Evolutionary conservation across 257 asterid genomes (phyloP).

Genomic region (Lithospermum erythrorhizon): DNA sequence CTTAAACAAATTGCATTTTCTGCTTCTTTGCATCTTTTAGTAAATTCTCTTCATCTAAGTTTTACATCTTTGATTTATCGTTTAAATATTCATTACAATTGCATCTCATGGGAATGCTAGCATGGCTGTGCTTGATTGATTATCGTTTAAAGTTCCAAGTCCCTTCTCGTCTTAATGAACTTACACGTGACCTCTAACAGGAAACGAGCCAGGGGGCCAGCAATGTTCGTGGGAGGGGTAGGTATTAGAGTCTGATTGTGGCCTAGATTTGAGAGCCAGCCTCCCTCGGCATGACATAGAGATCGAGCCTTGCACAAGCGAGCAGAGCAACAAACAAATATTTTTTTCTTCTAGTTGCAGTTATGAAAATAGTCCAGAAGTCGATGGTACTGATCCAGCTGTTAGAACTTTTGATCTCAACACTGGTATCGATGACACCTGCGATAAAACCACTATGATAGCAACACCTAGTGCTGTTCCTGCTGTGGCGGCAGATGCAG

Average conservation of each 20-base stretch:
- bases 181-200: background rate
- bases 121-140: background rate
- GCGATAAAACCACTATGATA: conserved; percentile 25
- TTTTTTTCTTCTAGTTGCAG: conserved; percentile 29
- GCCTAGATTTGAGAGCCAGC: conserved; percentile 39
- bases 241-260: conserved; percentile 69
- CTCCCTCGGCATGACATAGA: conserved; percentile 34
- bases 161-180: background rate
- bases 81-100: no score
- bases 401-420: conserved; percentile 37
- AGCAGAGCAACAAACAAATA: conserved; percentile 24
- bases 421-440: conserved; percentile 31
- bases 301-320: conserved; percentile 22
- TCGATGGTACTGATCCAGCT: conserved; percentile 22
- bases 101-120: background rate
- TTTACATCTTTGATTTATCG: background rate
- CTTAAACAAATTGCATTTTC: background rate
- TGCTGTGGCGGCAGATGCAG: conserved; percentile 30
- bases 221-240: conserved; percentile 76
- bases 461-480: conserved; percentile 17
- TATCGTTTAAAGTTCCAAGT: background rate
- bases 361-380: conserved; percentile 19
- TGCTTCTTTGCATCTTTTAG: no score
- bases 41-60: no score
- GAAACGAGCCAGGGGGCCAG: conserved; percentile 43